phyloP scores from a whole-genome alignment of 139 green algal species.

The Picochlorum sp. region DNA sequence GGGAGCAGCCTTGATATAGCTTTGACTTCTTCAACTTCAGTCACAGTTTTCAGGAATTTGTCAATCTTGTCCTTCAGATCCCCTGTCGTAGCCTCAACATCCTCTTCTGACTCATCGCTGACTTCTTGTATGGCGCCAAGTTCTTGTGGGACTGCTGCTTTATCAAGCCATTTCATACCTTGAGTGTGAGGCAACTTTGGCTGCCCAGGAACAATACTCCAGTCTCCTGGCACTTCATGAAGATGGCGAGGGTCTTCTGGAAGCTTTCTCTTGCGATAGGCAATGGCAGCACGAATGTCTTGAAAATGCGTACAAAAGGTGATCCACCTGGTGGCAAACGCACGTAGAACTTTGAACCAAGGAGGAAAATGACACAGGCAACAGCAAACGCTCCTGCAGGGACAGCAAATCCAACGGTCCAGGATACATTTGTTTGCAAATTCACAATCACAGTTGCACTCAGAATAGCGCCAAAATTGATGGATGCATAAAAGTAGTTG shows the following conservation, averaged over 20 bases:
- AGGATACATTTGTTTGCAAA: slow-evolving; percentile 46
- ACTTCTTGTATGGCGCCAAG: background rate
- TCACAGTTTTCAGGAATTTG: slow-evolving; percentile 23
- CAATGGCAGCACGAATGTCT: slow-evolving; percentile 16
- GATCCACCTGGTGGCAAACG: slow-evolving; percentile 42
- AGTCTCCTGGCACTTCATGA: slow-evolving; percentile 12
- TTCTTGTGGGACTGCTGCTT: background rate
- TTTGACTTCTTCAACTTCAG: slow-evolving; percentile 83
- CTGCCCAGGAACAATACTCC: slow-evolving; percentile 14
- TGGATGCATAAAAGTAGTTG: slow-evolving; percentile 90
- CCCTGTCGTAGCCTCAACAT: background rate
- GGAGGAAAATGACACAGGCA: slow-evolving; percentile 59
- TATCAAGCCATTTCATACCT: slow-evolving; percentile 16
- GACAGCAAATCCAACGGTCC: slow-evolving; percentile 72
- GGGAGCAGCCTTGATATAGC: slow-evolving; percentile 75
- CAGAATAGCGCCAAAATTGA: slow-evolving; percentile 82
- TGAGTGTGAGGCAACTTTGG: slow-evolving; percentile 7
- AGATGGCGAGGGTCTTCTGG: slow-evolving; percentile 7
- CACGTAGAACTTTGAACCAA: slow-evolving; percentile 37
- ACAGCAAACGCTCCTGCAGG: slow-evolving; percentile 60
- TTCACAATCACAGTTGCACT: slow-evolving; percentile 40
- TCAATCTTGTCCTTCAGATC: background rate
- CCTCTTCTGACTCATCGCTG: background rate
- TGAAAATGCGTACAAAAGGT: slow-evolving; percentile 9
- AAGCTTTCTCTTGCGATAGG: slow-evolving; percentile 4